phyloP scores from a whole-genome alignment of 2,329 filamentous ascomycete species.

The Lachnellula occidentalis region DNA sequence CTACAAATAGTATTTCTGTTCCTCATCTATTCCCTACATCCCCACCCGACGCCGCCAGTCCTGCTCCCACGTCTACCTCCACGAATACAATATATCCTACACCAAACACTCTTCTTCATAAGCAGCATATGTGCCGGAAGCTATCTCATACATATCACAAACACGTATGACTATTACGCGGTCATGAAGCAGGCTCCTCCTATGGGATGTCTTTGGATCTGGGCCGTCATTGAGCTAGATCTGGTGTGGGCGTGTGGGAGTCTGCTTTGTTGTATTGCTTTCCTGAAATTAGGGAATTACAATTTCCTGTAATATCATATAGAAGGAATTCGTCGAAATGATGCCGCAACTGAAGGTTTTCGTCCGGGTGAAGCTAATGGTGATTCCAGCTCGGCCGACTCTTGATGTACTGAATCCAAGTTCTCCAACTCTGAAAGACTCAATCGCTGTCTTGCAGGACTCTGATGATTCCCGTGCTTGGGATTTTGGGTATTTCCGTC shows the following conservation, averaged over 20 bases:
- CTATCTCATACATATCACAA: slow-evolving; percentile 77
- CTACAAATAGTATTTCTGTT: slow-evolving; percentile 33
- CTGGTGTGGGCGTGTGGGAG: slow-evolving; percentile 58
- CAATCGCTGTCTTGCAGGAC: not conserved
- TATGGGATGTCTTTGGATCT: slow-evolving; percentile 85
- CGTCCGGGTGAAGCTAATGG: not conserved
- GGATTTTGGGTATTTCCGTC: not conserved
- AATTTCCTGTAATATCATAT: slow-evolving; percentile 17
- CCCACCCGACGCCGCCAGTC: slow-evolving; percentile 37
- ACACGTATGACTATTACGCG: slow-evolving; percentile 73
- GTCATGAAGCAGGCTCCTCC: slow-evolving; percentile 92
- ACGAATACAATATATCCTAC: slow-evolving; percentile 42
- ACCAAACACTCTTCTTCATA: slow-evolving; percentile 58
- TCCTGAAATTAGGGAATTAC: slow-evolving; percentile 24
- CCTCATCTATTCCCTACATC: slow-evolving; percentile 31
- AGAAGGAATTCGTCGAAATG: not conserved
- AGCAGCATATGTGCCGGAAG: slow-evolving; percentile 60
- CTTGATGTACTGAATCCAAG: not conserved
- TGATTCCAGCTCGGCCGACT: not conserved
- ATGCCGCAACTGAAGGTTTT: not conserved
- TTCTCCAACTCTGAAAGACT: too few species aligned
- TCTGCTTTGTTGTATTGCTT: slow-evolving; percentile 32
- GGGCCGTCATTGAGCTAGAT: slow-evolving; percentile 83
- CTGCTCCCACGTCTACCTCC: slow-evolving; percentile 46
- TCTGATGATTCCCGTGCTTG: not conserved